phyloP scores from a whole-genome alignment of 1,284 basidiomycete species.

The Melampsora larici-populina region DNA sequence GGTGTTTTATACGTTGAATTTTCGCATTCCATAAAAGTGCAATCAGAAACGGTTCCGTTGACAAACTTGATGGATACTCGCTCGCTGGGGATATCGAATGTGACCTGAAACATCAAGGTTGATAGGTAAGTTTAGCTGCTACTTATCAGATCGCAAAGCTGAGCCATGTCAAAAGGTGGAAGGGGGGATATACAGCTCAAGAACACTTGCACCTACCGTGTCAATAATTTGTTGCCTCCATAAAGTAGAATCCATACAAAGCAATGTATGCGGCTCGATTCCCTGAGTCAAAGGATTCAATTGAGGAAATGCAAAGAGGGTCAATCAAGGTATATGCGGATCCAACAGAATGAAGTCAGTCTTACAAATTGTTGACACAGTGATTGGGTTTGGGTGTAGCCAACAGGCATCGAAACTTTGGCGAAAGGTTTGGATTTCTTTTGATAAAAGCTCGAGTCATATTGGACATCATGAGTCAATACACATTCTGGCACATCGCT shows the following conservation, averaged over 20 bases:
- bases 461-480: constrained; percentile 9
- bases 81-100: too few relatives aligned
- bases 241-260: constrained; percentile 29
- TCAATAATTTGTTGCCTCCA: constrained; percentile 34
- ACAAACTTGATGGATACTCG: too few relatives aligned
- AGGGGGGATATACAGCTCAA: constrained; percentile 1
- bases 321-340: background rate
- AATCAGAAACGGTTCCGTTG: too few relatives aligned
- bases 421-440: constrained; percentile 24
- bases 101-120: too few relatives aligned
- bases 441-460: constrained; percentile 10
- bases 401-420: constrained; percentile 15
- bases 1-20: too few relatives aligned
- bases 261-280: constrained; percentile 25
- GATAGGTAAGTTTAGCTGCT: too few relatives aligned
- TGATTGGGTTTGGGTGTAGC: constrained; percentile 18
- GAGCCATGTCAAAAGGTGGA: too few relatives aligned
- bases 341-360: background rate
- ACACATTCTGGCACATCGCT: constrained; percentile 17
- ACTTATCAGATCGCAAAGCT: too few relatives aligned
- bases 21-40: too few relatives aligned
- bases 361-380: constrained; percentile 38
- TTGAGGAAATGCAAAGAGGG: background rate
- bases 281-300: constrained; percentile 1
- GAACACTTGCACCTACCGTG: constrained; percentile 14